Evolutionary conservation across 139 green algal species (phyloP).

Genomic region (Chlorella sorokiniana): DNA sequence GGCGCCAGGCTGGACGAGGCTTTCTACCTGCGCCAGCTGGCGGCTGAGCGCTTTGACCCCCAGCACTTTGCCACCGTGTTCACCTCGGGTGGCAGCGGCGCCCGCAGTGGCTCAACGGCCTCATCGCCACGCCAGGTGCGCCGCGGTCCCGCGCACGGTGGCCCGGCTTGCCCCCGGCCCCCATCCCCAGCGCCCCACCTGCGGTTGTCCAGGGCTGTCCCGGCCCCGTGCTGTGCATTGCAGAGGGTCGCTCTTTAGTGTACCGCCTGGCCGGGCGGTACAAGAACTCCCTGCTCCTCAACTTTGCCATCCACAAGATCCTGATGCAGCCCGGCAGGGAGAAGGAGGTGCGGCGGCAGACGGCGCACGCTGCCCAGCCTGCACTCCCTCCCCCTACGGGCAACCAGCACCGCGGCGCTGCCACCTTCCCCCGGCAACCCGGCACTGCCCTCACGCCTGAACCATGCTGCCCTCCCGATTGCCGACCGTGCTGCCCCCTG

Average conservation of each 20-base stretch:
- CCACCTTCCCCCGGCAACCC: too few species aligned
- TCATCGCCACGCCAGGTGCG: constrained; percentile 51
- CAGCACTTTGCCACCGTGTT: constrained; percentile 70
- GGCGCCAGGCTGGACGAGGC: constrained; percentile 44
- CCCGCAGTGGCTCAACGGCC: constrained; percentile 65
- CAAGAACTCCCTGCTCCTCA: constrained; percentile 76
- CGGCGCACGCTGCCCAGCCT: neutral
- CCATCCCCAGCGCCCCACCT: neutral
- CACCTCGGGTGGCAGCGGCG: constrained; percentile 39
- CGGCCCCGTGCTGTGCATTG: neutral
- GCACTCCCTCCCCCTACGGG: too few species aligned
- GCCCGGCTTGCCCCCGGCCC: neutral
- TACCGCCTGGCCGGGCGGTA: constrained; percentile 76
- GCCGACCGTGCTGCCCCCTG: neutral
- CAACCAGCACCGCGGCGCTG: too few species aligned
- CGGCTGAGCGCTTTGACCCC: constrained; percentile 68
- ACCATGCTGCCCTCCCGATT: neutral
- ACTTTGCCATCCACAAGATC: constrained; percentile 84
- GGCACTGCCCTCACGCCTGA: too few species aligned
- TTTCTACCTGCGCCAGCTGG: constrained; percentile 59
- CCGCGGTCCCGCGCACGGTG: neutral
- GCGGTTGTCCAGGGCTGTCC: too few species aligned
- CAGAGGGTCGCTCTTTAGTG: constrained; percentile 66
- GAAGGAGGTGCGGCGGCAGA: constrained; percentile 45
- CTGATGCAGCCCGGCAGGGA: constrained; percentile 60